Conservation (phyloP, 257 asterid genomes). For the Solanum megistacrolobum region DNA sequence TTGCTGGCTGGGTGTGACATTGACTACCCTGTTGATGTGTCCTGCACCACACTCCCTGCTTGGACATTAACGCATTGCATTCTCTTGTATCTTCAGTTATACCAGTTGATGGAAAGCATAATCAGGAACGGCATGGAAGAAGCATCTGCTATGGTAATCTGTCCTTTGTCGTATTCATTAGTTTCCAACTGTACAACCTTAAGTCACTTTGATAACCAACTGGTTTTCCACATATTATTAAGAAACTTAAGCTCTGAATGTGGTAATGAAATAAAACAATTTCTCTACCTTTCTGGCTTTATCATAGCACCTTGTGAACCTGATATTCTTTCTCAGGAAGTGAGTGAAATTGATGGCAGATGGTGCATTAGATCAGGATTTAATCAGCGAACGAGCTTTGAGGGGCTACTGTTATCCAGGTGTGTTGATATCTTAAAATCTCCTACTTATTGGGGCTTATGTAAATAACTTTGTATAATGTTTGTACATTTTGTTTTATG, state of each 20-base stretch:
- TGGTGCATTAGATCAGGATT: constrained; percentile 76
- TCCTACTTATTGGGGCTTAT: constrained; percentile 7
- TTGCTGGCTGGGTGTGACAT: neutral
- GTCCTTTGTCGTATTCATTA: neutral
- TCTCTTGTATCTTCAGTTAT: constrained; percentile 40
- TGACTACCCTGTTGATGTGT: neutral
- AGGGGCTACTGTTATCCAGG: constrained; percentile 85
- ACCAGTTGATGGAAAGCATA: constrained; percentile 67
- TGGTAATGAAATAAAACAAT: neutral
- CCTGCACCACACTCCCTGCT: neutral
- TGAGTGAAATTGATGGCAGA: constrained; percentile 70
- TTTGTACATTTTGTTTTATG: neutral
- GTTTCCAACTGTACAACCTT: neutral
- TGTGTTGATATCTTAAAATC: constrained; percentile 24
- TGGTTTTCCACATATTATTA: neutral
- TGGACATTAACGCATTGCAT: neutral
- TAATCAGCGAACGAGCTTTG: constrained; percentile 36
- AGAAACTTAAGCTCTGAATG: neutral
- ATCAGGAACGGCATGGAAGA: constrained; percentile 60
- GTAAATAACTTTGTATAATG: neutral
- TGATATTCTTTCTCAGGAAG: constrained; percentile 40
- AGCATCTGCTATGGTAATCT: constrained; percentile 48
- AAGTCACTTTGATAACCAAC: neutral
- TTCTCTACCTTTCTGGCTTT: neutral
- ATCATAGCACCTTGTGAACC: neutral